Evolutionary conservation across 208 protist species (phyloP), one percentile per base, ranked within the genome.

Genomic region (Trypanosoma cruzi): DNA sequence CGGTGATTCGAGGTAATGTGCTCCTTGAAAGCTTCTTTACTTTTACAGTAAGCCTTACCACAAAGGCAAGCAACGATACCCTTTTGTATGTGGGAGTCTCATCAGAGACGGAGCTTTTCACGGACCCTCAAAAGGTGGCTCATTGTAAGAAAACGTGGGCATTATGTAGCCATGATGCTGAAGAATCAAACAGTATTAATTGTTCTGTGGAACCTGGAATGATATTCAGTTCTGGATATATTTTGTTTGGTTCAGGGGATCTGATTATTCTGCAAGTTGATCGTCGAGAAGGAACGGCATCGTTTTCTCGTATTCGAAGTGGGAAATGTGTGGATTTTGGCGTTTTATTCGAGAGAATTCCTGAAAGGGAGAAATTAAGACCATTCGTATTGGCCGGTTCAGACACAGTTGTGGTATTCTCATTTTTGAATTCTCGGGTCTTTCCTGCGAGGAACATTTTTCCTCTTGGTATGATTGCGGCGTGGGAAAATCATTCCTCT

Each of bases 81-180:
- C 53, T 91, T 20, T 84, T 94, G 42, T 96, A 96, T 69, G 74
- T 94, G 22, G 91, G 91, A 36, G 73, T 96, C 20, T 91, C 88
- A n/a, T 72, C 80, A n/a, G 82, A 86, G 56, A 80, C 79, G 24
- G 76, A 77, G 22, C 56, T 74, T 24, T 73, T 66, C 60, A 74
- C 83, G 18, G 77, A 89, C 10, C 77, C 73, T 70, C 50, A 86
- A 46, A 83, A 91, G 57, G 85, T 94, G 13, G 77, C 80, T 22
- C 64, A 44, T 50, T 93, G 86, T 80, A 73, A 84, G 54, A 84
- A 95, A 63, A 84, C 82, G 20, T 96, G 92, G 92, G 78, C 85
- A 16, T 76, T 96, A 32, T 96, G 89, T 79, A 90, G 71, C 74
- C 56, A 81, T 46, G 89, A 96, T 66, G 86, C 84, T 0, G 71